Conservation (phyloP, 331 rosid species). For the Rhamnella rubrinervis region DNA sequence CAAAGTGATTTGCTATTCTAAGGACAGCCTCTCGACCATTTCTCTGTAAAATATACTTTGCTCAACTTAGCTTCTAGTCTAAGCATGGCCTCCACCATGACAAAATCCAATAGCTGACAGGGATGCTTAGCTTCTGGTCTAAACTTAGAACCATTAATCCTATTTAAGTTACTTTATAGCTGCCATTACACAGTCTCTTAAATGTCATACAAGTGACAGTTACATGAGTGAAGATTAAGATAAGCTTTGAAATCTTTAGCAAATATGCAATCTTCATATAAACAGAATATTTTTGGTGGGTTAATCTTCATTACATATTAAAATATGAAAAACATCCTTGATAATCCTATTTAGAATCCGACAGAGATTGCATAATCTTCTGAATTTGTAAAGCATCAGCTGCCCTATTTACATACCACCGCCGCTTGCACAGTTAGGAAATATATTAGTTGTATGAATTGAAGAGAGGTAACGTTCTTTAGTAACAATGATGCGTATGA, state of each 20-base stretch:
- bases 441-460: too few species aligned
- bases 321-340: background rate
- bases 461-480: background rate
- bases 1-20: too few species aligned
- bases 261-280: background rate
- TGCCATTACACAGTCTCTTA: too few species aligned
- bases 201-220: too few species aligned
- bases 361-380: background rate
- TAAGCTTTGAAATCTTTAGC: background rate
- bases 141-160: background rate
- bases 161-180: too few species aligned
- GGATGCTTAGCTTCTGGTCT: background rate
- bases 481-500: background rate
- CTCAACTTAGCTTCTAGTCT: background rate
- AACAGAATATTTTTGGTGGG: background rate
- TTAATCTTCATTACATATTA: background rate
- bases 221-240: too few species aligned
- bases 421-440: background rate
- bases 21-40: too few species aligned
- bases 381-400: background rate
- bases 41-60: too few species aligned
- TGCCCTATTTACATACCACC: background rate
- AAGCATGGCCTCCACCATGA: slow-evolving; percentile 3
- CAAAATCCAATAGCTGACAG: background rate
- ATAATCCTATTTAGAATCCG: background rate